phyloP scores from a whole-genome alignment of 2,329 filamentous ascomycete species.

The Scolecobasidium constrictum region DNA sequence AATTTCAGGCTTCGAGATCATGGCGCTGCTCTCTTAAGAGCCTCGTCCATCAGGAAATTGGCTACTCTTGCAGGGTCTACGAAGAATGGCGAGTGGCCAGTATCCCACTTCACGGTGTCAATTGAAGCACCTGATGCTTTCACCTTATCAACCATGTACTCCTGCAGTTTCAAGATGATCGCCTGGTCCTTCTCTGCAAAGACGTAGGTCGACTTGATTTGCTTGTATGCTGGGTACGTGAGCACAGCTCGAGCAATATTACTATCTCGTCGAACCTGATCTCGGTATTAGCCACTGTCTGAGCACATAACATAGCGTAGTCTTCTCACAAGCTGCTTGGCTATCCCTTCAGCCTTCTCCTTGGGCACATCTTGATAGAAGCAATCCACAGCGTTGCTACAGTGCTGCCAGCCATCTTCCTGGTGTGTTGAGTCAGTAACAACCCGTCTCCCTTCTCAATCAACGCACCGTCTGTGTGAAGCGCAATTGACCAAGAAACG shows the following conservation, averaged over 20 bases:
- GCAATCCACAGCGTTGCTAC: background rate
- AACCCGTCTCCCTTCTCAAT: too few species aligned
- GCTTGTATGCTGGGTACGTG: background rate
- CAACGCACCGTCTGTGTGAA: too few species aligned
- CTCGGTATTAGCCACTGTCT: too few species aligned
- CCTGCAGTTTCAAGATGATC: background rate
- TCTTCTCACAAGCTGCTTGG: too few species aligned
- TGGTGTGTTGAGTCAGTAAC: too few species aligned
- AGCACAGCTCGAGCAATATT: too few species aligned
- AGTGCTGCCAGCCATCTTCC: background rate
- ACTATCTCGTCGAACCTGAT: background rate
- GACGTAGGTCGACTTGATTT: background rate
- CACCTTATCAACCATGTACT: background rate
- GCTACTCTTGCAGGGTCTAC: background rate
- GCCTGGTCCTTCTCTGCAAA: background rate
- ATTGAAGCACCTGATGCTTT: background rate
- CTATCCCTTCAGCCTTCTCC: background rate
- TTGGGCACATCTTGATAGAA: background rate
- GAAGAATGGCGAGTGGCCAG: background rate
- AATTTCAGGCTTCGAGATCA: too few species aligned
- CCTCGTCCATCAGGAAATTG: too few species aligned
- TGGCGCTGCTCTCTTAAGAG: too few species aligned
- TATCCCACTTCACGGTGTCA: background rate
- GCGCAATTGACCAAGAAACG: background rate
- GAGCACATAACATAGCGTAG: too few species aligned